These are phyloP conservation scores for Amaranthus palmeri DNA, from an alignment of 148 eudicot genomes.

Conservation along the genomic window DNA sequence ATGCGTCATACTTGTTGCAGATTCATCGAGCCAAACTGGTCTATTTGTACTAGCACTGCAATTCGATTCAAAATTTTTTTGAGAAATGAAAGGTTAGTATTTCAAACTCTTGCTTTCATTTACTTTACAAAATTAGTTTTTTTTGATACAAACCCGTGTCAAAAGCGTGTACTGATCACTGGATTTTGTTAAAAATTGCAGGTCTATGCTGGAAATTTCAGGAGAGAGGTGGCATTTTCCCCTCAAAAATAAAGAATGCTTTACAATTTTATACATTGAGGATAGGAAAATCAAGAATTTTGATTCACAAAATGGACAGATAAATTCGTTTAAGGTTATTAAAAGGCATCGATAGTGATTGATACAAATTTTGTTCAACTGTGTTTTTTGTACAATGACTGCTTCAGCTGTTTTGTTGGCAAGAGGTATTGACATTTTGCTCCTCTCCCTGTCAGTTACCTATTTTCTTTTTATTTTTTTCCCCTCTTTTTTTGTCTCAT, in stretches of 20 bases:
- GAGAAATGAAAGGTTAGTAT: conserved; percentile 38
- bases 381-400: conserved; percentile 13
- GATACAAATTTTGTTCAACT: conserved; percentile 20
- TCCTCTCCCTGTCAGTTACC: conserved; percentile 5
- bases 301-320: conserved; percentile 20
- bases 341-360: conserved; percentile 20
- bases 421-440: conserved; percentile 16
- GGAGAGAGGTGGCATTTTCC: conserved; percentile 11
- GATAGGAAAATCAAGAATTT: conserved; percentile 18
- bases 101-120: conserved; percentile 8
- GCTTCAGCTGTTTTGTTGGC: conserved; percentile 18
- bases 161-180: conserved; percentile 3
- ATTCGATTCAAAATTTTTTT: conserved; percentile 9
- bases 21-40: conserved; percentile 3
- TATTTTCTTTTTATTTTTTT: background rate
- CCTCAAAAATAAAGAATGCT: conserved; percentile 19
- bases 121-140: background rate
- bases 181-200: conserved; percentile 9
- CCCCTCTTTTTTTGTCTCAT: background rate
- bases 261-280: conserved; percentile 6
- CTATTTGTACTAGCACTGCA: conserved; percentile 18
- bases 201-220: conserved; percentile 13
- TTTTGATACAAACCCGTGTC: background rate
- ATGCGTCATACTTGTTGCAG: conserved; percentile 12
- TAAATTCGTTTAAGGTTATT: conserved; percentile 14